These are phyloP conservation scores for Hamiltosporidium magnivora DNA, from an alignment of 371 early-diverging fungal genomes.

Conservation along the genomic window DNA sequence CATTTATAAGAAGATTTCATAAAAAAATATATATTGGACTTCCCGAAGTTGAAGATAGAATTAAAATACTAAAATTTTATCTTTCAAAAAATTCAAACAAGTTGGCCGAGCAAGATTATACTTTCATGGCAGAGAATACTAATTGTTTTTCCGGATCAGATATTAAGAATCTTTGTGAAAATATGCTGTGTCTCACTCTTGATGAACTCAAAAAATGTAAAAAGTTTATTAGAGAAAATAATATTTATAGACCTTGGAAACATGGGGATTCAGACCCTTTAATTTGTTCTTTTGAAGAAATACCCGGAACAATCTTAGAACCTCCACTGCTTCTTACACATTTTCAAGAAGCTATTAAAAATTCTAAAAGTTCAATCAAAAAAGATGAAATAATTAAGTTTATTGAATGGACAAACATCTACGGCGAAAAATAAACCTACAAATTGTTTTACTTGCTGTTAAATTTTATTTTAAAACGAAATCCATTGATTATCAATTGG, in stretches of 20 bases:
- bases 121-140: neutral
- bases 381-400: neutral
- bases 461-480: too few species aligned
- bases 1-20: slow-evolving; percentile 3
- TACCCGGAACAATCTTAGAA: neutral
- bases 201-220: neutral
- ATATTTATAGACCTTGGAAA: neutral
- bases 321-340: neutral
- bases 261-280: neutral
- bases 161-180: neutral
- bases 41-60: neutral
- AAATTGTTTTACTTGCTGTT: too few species aligned
- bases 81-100: neutral
- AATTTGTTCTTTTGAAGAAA: neutral
- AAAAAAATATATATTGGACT: neutral
- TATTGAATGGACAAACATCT: neutral
- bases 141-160: neutral
- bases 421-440: slow-evolving; percentile 4
- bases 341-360: neutral
- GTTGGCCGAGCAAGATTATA: neutral
- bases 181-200: neutral
- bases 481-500: too few species aligned
- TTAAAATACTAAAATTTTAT: neutral
- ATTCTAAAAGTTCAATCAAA: neutral
- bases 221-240: neutral